These are phyloP conservation scores for Vitis rotundifolia DNA, from an alignment of 164 flowering plant species.

Conservation along the genomic window DNA sequence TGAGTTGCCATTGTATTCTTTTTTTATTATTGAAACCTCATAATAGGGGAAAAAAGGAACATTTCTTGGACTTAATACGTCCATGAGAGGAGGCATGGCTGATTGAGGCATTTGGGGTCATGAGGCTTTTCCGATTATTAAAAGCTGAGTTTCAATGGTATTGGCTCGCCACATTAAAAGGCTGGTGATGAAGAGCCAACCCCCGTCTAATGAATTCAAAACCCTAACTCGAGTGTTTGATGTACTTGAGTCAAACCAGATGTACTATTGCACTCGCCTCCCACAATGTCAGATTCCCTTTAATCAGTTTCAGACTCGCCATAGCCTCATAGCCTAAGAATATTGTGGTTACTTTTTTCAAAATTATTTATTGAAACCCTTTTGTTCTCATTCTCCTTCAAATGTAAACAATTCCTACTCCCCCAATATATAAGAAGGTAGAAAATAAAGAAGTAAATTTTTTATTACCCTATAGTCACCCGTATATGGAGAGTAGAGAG, in stretches of 20 bases:
- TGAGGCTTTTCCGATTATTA: too few relatives aligned
- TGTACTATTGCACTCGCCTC: background rate
- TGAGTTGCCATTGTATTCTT: too few relatives aligned
- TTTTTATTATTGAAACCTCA: too few relatives aligned
- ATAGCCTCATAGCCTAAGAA: background rate
- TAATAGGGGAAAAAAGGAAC: too few relatives aligned
- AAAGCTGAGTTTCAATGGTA: too few relatives aligned
- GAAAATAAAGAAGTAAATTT: background rate
- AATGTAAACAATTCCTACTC: constrained; percentile 1
- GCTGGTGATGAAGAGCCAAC: background rate
- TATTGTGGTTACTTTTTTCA: constrained; percentile 2
- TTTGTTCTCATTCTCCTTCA: constrained; percentile 34
- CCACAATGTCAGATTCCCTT: constrained; percentile 10
- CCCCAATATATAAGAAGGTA: too few relatives aligned
- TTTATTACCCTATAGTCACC: constrained; percentile 2
- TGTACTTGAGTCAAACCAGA: constrained; percentile 14
- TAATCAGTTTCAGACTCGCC: constrained; percentile 5
- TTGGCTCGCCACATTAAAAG: too few relatives aligned
- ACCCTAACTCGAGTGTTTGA: background rate
- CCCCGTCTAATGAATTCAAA: background rate
- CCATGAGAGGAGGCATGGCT: too few relatives aligned
- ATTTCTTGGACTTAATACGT: too few relatives aligned
- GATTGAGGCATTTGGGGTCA: too few relatives aligned
- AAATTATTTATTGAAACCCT: constrained; percentile 9
- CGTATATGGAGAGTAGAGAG: background rate